These are phyloP conservation scores for Cyberlindnera suaveolens DNA, from an alignment of 805 yeast genomes.

Conservation along the genomic window DNA sequence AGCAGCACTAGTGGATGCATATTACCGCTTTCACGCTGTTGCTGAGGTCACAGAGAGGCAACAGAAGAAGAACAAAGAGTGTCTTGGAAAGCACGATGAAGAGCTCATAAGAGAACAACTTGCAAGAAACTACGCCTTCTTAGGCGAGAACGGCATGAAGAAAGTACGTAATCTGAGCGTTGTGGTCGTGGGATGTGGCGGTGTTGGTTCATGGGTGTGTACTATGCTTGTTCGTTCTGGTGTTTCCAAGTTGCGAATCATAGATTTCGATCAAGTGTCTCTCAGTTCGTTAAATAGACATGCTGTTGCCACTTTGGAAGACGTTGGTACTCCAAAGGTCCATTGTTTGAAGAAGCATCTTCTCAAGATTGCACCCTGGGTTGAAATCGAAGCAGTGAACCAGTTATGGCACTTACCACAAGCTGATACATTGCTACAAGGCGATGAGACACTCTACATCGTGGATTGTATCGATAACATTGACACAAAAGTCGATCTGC, in stretches of 20 bases:
- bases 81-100: constrained; percentile 39
- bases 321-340: constrained; percentile 92
- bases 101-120: constrained; percentile 84
- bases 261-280: constrained; percentile 96
- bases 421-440: constrained; percentile 54
- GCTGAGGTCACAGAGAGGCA: constrained; percentile 2
- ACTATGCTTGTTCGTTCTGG: constrained; percentile 93
- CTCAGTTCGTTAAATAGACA: constrained; percentile 89
- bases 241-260: constrained; percentile 65
- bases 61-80: constrained; percentile 1
- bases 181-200: constrained; percentile 91
- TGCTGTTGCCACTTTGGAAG: constrained; percentile 84
- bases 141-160: constrained; percentile 79
- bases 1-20: constrained; percentile 25
- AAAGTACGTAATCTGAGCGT: constrained; percentile 65
- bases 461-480: constrained; percentile 96
- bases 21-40: constrained; percentile 17
- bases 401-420: constrained; percentile 68
- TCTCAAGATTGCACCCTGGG: constrained; percentile 87
- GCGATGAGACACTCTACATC: constrained; percentile 64
- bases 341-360: constrained; percentile 68
- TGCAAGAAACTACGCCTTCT: constrained; percentile 88
- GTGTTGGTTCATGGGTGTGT: constrained; percentile 96
- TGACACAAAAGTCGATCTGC: constrained; percentile 90
- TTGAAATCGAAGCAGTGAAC: constrained; percentile 67